Evolutionary conservation across 2,329 filamentous ascomycete genomes (phyloP).

Genomic region (Aureobasidium melanogenum): DNA sequence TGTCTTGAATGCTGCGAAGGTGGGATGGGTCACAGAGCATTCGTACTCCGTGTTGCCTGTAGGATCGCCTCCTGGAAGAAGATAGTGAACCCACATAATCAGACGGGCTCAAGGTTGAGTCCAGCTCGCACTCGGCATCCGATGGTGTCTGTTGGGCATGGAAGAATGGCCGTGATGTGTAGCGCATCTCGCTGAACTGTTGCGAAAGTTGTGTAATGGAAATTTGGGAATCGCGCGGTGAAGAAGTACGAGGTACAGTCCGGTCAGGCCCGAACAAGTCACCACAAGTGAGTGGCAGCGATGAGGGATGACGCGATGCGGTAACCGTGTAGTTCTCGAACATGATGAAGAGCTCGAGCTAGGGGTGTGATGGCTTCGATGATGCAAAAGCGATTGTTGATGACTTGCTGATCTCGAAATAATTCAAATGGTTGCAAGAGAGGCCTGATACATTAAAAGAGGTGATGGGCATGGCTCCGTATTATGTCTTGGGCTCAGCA

Average conservation of each 20-base stretch:
- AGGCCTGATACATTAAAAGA: background rate
- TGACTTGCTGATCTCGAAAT: background rate
- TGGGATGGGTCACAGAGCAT: constrained; percentile 28
- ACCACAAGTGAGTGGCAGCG: constrained; percentile 18
- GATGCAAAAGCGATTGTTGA: background rate
- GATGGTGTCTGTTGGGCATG: constrained; percentile 12
- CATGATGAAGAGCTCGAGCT: constrained; percentile 17
- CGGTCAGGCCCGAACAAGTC: constrained; percentile 22
- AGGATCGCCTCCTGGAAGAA: background rate
- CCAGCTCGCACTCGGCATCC: background rate
- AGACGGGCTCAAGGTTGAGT: background rate
- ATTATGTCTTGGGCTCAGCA: background rate
- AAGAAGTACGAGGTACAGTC: constrained; percentile 25
- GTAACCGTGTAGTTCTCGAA: constrained; percentile 34
- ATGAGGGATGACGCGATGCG: constrained; percentile 24
- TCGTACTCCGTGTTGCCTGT: constrained; percentile 8
- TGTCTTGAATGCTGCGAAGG: constrained; percentile 27
- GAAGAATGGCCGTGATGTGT: constrained; percentile 18
- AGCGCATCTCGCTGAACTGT: constrained; percentile 26
- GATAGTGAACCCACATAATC: constrained; percentile 2
- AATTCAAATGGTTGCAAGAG: background rate
- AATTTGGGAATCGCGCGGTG: constrained; percentile 20
- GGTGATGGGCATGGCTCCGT: background rate
- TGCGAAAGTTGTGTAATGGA: constrained; percentile 29
- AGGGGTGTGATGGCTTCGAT: background rate